These are phyloP conservation scores for Cerrena zonata DNA, from an alignment of 1,284 basidiomycete species.

Conservation along the genomic window DNA sequence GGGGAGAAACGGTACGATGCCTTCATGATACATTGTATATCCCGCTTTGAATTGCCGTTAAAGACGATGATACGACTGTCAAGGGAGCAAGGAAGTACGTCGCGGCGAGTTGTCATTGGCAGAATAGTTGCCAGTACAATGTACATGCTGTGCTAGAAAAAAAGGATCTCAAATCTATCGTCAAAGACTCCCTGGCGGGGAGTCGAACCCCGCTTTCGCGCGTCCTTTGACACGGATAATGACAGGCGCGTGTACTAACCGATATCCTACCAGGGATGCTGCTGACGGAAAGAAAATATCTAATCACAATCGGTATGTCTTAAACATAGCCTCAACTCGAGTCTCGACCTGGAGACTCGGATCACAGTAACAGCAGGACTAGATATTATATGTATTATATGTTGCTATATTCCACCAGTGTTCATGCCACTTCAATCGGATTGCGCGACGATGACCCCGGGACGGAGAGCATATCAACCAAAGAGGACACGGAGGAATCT, in stretches of 20 bases:
- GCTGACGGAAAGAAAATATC: no score
- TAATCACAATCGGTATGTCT: no score
- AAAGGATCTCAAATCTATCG: no score
- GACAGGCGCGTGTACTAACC: background rate
- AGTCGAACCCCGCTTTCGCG: background rate
- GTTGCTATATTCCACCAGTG: background rate
- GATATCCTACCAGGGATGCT: background rate
- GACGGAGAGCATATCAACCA: background rate
- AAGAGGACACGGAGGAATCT: constrained; percentile 10
- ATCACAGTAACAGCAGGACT: background rate
- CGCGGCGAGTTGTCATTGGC: no score
- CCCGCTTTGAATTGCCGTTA: no score
- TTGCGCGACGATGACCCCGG: background rate
- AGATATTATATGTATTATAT: background rate
- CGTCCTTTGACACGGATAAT: background rate
- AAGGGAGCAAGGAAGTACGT: no score
- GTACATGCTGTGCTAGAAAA: background rate
- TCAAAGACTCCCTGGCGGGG: background rate
- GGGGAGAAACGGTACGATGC: no score
- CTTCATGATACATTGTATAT: no score
- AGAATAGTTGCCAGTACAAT: no score
- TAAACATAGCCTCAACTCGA: no score
- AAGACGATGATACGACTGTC: no score
- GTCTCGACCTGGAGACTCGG: no score
- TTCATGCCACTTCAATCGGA: constrained; percentile 5